Evolutionary conservation across 306 rosid genomes (phyloP).

Genomic region (Casuarina glauca): DNA sequence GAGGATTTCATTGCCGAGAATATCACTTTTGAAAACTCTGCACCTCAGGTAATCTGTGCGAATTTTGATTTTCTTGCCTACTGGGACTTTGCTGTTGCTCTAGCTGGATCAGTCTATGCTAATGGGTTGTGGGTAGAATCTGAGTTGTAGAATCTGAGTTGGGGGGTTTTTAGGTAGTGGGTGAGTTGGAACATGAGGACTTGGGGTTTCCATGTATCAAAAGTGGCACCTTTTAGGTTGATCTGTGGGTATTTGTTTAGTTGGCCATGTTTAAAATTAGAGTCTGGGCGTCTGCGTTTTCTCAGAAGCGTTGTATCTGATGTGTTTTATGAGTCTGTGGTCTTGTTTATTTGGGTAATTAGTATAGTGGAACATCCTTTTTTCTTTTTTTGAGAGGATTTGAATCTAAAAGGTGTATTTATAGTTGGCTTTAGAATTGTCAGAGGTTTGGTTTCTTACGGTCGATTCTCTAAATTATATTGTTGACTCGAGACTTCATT

Average conservation of each 20-base stretch:
- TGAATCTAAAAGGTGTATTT: constrained; percentile 6
- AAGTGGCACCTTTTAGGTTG: neutral
- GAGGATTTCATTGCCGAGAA: constrained; percentile 93
- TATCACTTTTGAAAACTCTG: constrained; percentile 82
- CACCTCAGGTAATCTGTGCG: constrained; percentile 63
- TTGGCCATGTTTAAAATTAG: neutral
- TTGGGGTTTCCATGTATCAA: neutral
- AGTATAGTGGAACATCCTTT: constrained; percentile 10
- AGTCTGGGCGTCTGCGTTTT: constrained; percentile 1
- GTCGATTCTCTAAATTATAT: neutral
- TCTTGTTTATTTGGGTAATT: constrained; percentile 3
- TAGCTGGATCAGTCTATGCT: constrained; percentile 6
- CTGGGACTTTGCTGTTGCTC: constrained; percentile 14
- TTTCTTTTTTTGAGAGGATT: neutral
- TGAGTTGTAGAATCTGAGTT: neutral
- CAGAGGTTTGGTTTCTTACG: neutral
- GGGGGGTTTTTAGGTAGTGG: neutral
- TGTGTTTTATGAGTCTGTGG: neutral
- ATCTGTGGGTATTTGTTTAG: neutral
- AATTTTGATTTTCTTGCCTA: constrained; percentile 1
- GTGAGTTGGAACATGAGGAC: neutral
- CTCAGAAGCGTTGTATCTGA: constrained; percentile 2
- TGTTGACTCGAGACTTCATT: neutral
- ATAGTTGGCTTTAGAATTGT: constrained; percentile 14
- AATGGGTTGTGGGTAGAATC: constrained; percentile 4